A percentile compares a stretch with the other conserved stretches of the same genome.
Evolutionary conservation across 257 asterid genomes (phyloP).

Genomic region (Solanum pinnatisectum): DNA sequence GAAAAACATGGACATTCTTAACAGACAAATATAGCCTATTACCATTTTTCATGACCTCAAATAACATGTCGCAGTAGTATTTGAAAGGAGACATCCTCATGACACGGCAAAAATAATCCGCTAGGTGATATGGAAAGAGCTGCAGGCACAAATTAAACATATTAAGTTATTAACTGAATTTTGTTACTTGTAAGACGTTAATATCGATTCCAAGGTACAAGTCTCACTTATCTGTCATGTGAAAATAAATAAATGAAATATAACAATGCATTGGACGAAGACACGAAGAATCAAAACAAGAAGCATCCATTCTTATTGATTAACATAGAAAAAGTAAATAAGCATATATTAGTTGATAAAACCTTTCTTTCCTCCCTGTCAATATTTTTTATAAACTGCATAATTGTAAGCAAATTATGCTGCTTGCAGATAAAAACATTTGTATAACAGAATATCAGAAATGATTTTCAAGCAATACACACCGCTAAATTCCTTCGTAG

Average conservation of each 20-base stretch:
- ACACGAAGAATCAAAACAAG: too few relatives aligned
- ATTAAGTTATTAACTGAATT: background rate
- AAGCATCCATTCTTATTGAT: background rate
- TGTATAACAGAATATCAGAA: background rate
- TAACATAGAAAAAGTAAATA: background rate
- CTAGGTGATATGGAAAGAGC: constrained; percentile 94
- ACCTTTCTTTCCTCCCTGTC: background rate
- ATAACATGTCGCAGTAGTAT: constrained; percentile 92
- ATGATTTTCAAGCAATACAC: constrained; percentile 16
- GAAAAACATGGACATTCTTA: background rate
- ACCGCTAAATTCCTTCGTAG: constrained; percentile 89
- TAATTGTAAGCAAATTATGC: background rate
- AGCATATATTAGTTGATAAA: background rate
- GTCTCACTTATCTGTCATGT: background rate
- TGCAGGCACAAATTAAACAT: constrained; percentile 27
- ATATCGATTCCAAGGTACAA: background rate
- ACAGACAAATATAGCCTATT: constrained; percentile 1
- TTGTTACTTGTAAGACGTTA: background rate
- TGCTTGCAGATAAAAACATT: background rate
- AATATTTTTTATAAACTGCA: background rate
- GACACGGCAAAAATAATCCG: constrained; percentile 95
- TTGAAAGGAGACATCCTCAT: constrained; percentile 96
- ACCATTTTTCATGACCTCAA: constrained; percentile 99
- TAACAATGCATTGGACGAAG: too few relatives aligned
- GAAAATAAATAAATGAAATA: too few relatives aligned